Evolutionary conservation across 2,329 filamentous ascomycete genomes (phyloP).

Genomic region (Hymenoscyphus linearis): DNA sequence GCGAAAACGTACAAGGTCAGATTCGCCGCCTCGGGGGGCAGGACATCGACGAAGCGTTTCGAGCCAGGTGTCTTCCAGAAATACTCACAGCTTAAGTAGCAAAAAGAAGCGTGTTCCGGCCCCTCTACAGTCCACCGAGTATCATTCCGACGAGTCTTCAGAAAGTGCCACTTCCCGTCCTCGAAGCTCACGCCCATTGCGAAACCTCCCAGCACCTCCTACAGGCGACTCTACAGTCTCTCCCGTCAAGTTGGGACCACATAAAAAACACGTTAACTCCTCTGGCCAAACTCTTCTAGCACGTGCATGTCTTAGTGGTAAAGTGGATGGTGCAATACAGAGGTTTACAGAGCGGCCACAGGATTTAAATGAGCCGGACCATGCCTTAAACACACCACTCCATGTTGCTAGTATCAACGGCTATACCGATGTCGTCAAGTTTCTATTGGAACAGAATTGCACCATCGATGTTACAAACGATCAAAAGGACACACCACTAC

Average conservation of each 20-base stretch:
- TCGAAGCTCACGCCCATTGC: conserved; percentile 49
- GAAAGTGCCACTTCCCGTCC: conserved; percentile 55
- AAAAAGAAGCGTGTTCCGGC: conserved; percentile 60
- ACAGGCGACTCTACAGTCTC: conserved; percentile 58
- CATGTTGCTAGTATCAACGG: conserved; percentile 91
- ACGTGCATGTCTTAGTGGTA: conserved; percentile 82
- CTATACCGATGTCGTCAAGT: conserved; percentile 78
- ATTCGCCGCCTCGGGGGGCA: conserved; percentile 51
- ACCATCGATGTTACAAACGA: conserved; percentile 74
- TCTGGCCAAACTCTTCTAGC: conserved; percentile 88
- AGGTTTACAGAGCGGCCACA: conserved; percentile 70
- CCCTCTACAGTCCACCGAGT: conserved; percentile 56
- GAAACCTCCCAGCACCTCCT: conserved; percentile 49
- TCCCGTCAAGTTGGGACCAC: conserved; percentile 61
- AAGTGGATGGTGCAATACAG: conserved; percentile 71
- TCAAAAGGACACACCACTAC: conserved; percentile 85
- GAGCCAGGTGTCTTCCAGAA: conserved; percentile 53
- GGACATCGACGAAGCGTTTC: conserved; percentile 60
- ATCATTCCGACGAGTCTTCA: conserved; percentile 63
- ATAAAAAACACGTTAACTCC: conserved; percentile 85
- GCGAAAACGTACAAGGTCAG: conserved; percentile 38
- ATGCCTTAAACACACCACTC: conserved; percentile 92
- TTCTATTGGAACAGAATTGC: conserved; percentile 79
- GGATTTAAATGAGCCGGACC: conserved; percentile 84
- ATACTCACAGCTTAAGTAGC: conserved; percentile 48